Percentiles rank a stretch among this genome's conserved stretches.
Evolutionary conservation across 1,139 yeast genomes (phyloP).

Genomic region (Yamadazyma songkhlaensis): DNA sequence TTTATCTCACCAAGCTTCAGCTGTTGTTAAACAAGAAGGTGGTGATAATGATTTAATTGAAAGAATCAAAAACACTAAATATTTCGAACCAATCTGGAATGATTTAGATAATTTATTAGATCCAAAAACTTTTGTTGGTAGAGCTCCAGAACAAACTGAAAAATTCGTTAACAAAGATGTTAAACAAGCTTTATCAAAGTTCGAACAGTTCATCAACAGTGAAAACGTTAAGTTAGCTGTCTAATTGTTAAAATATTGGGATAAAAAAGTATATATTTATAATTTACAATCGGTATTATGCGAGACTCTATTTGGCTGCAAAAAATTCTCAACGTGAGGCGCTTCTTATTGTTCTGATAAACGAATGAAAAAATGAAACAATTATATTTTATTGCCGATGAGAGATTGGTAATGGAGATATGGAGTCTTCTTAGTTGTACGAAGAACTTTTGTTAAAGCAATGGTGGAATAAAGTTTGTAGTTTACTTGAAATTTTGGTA

Average conservation of each 20-base stretch:
- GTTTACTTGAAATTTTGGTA: too few relatives aligned
- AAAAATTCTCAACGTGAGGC: too few relatives aligned
- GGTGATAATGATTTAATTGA: conserved; percentile 97
- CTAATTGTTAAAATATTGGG: conserved; percentile 11
- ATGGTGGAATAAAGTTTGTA: too few relatives aligned
- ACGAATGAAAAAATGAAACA: too few relatives aligned
- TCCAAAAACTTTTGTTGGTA: conserved; percentile 94
- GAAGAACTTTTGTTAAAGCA: too few relatives aligned
- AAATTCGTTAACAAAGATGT: conserved; percentile 87
- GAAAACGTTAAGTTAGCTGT: conserved; percentile 58
- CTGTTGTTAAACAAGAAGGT: conserved; percentile 96
- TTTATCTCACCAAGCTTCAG: conserved; percentile 94
- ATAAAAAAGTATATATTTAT: not conserved
- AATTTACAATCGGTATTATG: not conserved
- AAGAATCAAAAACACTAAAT: conserved; percentile 73
- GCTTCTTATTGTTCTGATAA: too few relatives aligned
- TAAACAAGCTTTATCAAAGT: conserved; percentile 75
- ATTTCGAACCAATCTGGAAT: conserved; percentile 86
- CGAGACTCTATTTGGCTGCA: not conserved
- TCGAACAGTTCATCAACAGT: conserved; percentile 53
- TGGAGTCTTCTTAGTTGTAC: too few relatives aligned
- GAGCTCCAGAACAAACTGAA: conserved; percentile 98
- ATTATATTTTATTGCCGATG: too few relatives aligned
- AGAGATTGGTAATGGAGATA: too few relatives aligned
- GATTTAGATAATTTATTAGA: conserved; percentile 79